phyloP scores from a whole-genome alignment of 129 eudicot species.

The Saposhnikovia divaricata region DNA sequence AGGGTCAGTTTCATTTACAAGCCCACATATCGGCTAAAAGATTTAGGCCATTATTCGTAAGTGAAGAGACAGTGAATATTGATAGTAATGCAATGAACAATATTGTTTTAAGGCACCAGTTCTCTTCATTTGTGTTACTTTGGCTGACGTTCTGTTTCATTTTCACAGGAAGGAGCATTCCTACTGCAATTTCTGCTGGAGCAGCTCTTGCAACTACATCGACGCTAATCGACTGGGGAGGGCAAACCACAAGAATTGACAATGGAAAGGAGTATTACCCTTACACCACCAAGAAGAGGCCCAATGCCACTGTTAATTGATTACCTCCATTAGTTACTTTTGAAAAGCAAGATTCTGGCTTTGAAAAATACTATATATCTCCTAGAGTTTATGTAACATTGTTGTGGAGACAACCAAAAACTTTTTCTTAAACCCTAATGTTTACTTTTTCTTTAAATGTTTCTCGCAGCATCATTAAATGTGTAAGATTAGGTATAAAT shows the following conservation, averaged over 20 bases:
- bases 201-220: conserved; percentile 88
- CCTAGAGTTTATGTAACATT: conserved; percentile 24
- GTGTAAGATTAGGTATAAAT: neutral
- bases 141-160: neutral
- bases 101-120: neutral
- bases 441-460: neutral
- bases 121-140: neutral
- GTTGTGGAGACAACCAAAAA: conserved; percentile 4
- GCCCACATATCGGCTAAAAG: neutral
- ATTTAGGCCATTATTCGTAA: neutral
- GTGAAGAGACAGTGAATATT: neutral
- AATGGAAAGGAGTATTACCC: conserved; percentile 90
- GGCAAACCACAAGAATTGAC: conserved; percentile 76
- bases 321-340: neutral
- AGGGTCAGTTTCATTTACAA: conserved; percentile 4
- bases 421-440: neutral
- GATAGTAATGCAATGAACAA: neutral
- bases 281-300: conserved; percentile 85
- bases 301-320: conserved; percentile 35
- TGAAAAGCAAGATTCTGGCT: conserved; percentile 11
- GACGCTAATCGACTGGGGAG: conserved; percentile 64
- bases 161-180: conserved; percentile 63
- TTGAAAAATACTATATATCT: conserved; percentile 10
- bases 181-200: conserved; percentile 80
- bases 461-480: neutral